Evolutionary conservation across 1,284 basidiomycete genomes (phyloP).

Genomic region (Trichosporon asahii): DNA sequence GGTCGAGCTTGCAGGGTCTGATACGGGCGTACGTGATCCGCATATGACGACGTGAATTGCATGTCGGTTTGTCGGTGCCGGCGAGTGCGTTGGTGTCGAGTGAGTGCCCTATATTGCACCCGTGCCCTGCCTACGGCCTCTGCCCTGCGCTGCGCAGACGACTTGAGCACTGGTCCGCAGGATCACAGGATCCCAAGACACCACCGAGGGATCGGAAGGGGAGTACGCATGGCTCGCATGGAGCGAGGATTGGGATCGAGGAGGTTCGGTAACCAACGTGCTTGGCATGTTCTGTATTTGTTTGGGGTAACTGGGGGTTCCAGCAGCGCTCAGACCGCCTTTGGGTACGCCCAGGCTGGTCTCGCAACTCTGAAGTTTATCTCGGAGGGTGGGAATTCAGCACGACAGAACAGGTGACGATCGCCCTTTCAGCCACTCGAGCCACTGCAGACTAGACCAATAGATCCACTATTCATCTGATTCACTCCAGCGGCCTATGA

Average conservation of each 20-base stretch:
- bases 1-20: background rate
- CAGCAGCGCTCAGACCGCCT: background rate
- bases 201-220: background rate
- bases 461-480: conserved; percentile 8
- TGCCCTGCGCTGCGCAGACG: background rate
- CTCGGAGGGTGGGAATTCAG: background rate
- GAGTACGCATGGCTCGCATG: background rate
- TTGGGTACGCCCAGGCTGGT: too few species aligned
- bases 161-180: background rate
- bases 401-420: background rate
- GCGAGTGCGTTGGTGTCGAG: background rate
- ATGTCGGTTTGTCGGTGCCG: background rate
- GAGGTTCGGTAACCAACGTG: background rate
- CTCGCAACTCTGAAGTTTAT: background rate
- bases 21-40: background rate
- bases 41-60: background rate
- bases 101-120: background rate
- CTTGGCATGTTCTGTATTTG: background rate
- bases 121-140: background rate
- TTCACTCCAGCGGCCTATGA: background rate
- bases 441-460: background rate
- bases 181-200: background rate
- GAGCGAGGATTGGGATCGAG: background rate
- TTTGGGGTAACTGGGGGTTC: background rate
- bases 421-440: background rate